Conservation (phyloP, 75 land plant genomes). For the Pinus taeda region DNA sequence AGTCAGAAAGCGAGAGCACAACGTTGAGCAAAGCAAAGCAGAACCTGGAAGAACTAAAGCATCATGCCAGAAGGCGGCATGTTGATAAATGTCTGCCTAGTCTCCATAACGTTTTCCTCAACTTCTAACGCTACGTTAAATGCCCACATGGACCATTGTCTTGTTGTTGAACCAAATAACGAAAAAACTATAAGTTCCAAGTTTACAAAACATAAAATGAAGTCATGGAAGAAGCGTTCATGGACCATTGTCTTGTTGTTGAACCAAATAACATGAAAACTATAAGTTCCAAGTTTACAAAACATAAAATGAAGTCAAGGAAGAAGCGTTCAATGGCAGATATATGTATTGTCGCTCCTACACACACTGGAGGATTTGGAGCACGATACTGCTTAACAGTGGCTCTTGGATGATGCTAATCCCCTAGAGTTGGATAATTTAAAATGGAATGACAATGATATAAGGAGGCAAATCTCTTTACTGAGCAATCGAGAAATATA, state of each 20-base stretch:
- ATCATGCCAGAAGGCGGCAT: constrained; percentile 32
- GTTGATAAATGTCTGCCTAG: constrained; percentile 73
- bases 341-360: constrained; percentile 26
- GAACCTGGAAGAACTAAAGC: constrained; percentile 29
- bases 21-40: neutral
- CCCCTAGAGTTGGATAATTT: neutral
- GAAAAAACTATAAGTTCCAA: too few species aligned
- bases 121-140: constrained; percentile 78
- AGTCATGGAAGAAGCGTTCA: neutral
- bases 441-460: neutral
- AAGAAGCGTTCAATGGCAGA: constrained; percentile 55
- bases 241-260: constrained; percentile 68
- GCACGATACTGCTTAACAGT: neutral
- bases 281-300: constrained; percentile 9
- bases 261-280: constrained; percentile 31
- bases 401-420: neutral
- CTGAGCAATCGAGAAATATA: neutral
- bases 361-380: constrained; percentile 29
- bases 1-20: neutral
- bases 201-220: too few species aligned
- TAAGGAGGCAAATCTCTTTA: constrained; percentile 3
- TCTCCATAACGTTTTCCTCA: constrained; percentile 64
- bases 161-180: too few species aligned
- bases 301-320: constrained; percentile 55
- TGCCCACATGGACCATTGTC: constrained; percentile 33